Evolutionary conservation across 352 stramenopile genomes (phyloP), one percentile per base, ranked within the genome.

Genomic region (Pythium phragmiticola): DNA sequence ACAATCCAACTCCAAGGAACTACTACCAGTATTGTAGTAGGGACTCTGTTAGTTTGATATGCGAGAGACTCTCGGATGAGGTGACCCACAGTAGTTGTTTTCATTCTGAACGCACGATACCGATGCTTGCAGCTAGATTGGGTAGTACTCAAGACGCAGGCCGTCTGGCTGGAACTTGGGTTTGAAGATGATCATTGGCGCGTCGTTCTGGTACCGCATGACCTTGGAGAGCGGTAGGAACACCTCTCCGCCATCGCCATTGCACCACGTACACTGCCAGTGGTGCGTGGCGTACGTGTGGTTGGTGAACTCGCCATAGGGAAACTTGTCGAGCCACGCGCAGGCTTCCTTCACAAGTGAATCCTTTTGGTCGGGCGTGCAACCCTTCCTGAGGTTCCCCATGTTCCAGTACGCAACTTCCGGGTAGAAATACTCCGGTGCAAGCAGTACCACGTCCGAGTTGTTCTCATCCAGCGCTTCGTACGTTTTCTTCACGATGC

Each of bases 201-300:
- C 51, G n/a, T 19, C 51, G 34, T 58, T 58, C 9, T 13, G 7
- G 36, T 58, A 19, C 17, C 28, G 42, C 16, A 82, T 76, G 28
- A 84, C 60, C 33, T 60, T 43, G 9, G 57, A n/a, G 0, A 84
- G 60, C 36, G 63, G 42, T 28, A 59, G 39, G 51, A 78, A 83
- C 37, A 61, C 58, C 28, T 66, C 42, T 41, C 70, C 45, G 11
- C 69, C 36, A 11, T 78, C 72, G 28, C 77, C 74, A 41, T 57
- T 41, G 30, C 80, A 86, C 80, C 77, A 87, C 37, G 77, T 84
- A 58, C 77, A 89, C 59, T 87, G 77, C 77, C 74, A 86, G 47
- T 80, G 80, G 50, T 84, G 80, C 2, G 66, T 74, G 26, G 76
- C 76, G 39, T 78, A 67, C 3, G 77, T 84, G 6, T 74, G 69